Evolutionary conservation across 805 yeast species (phyloP).

Genomic region (Metschnikowia reukaufii): DNA sequence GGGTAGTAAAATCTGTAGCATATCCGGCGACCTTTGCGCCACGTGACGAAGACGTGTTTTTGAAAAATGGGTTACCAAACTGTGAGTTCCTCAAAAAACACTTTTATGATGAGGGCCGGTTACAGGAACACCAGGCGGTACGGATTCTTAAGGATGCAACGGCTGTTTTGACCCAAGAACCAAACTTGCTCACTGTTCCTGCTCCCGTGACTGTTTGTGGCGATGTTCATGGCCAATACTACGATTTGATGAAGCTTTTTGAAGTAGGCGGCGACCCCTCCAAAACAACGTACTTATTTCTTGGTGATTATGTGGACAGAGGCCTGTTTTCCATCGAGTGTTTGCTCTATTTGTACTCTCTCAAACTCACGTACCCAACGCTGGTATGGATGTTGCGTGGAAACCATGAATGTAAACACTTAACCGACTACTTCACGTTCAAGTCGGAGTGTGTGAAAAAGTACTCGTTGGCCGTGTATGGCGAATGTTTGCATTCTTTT

Average conservation of each 20-base stretch:
- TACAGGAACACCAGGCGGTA: conserved; percentile 67
- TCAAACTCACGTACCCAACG: conserved; percentile 73
- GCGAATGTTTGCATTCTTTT: conserved; percentile 73
- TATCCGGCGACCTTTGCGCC: conserved; percentile 71
- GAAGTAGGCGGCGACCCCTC: conserved; percentile 92
- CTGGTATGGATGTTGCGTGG: conserved; percentile 85
- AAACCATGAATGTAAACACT: conserved; percentile 91
- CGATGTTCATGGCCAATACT: conserved; percentile 95
- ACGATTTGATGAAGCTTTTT: conserved; percentile 82
- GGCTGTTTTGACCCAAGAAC: conserved; percentile 61
- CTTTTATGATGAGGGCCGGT: conserved; percentile 77
- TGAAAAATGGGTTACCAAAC: conserved; percentile 65
- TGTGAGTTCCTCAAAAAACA: conserved; percentile 69
- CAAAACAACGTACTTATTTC: conserved; percentile 71
- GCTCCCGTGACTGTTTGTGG: conserved; percentile 97
- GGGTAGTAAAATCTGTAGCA: conserved; percentile 55
- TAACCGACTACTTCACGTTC: conserved; percentile 92
- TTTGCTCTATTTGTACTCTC: conserved; percentile 68
- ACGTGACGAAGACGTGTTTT: conserved; percentile 65
- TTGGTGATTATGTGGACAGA: conserved; percentile 95
- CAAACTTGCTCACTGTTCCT: conserved; percentile 75
- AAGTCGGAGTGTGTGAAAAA: conserved; percentile 87
- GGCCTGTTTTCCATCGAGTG: conserved; percentile 90
- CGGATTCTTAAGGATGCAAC: conserved; percentile 68
- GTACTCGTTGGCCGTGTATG: conserved; percentile 64